Evolutionary conservation across 257 asterid genomes (phyloP).

Genomic region (Mitragyna speciosa): DNA sequence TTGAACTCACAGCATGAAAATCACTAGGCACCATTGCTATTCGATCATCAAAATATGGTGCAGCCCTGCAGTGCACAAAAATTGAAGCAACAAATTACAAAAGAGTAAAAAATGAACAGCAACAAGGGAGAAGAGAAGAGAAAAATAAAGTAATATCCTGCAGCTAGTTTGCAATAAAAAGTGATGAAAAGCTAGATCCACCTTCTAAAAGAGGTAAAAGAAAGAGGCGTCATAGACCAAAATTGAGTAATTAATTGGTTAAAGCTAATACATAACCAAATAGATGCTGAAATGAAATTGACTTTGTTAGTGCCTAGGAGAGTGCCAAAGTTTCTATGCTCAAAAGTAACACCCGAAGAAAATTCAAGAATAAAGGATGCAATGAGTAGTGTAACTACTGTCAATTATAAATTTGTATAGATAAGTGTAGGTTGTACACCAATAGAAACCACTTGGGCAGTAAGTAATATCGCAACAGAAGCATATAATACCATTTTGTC

Average conservation of each 20-base stretch:
- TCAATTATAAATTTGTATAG: neutral
- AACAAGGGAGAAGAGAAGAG: neutral
- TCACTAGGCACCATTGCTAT: constrained; percentile 14
- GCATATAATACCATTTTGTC: neutral
- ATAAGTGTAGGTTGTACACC: neutral
- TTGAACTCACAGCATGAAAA: constrained; percentile 18
- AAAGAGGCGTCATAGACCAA: neutral
- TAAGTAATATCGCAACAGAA: neutral
- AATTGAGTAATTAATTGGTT: neutral
- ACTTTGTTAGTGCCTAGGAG: neutral
- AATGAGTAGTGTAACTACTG: neutral
- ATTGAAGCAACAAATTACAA: neutral
- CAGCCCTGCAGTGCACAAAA: constrained; percentile 24
- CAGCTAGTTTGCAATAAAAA: neutral
- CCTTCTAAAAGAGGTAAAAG: neutral
- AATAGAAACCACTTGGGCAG: neutral
- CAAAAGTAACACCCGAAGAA: neutral
- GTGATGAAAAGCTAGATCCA: neutral
- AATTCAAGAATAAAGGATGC: neutral
- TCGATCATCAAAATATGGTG: constrained; percentile 21
- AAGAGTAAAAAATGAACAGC: neutral
- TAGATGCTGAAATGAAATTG: neutral
- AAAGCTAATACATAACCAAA: neutral
- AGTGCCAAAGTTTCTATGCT: neutral
- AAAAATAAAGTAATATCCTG: neutral